These are phyloP conservation scores for Phaeosphaeriaceae sp. DNA, from an alignment of 2,329 filamentous ascomycete species.

Conservation along the genomic window DNA sequence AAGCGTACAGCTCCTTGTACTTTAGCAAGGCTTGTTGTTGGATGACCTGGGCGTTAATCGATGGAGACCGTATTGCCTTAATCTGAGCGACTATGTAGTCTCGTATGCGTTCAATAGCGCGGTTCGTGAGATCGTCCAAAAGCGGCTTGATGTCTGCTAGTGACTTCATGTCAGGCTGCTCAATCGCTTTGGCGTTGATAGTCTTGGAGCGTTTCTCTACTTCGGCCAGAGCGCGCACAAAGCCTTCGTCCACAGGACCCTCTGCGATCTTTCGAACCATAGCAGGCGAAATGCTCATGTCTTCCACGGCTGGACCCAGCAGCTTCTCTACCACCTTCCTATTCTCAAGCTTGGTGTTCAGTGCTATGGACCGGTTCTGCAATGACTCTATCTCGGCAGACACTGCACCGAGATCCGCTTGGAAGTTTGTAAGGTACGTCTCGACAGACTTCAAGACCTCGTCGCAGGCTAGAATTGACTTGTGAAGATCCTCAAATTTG, in stretches of 20 bases:
- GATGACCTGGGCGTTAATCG: conserved; percentile 96
- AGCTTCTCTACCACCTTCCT: conserved; percentile 87
- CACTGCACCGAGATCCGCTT: conserved; percentile 88
- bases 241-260: conserved; percentile 86
- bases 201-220: conserved; percentile 78
- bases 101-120: conserved; percentile 91
- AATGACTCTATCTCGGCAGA: conserved; percentile 95
- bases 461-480: conserved; percentile 87
- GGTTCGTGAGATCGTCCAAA: conserved; percentile 81
- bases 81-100: conserved; percentile 95
- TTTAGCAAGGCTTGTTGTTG: conserved; percentile 90
- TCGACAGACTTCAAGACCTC: conserved; percentile 93
- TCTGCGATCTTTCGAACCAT: conserved; percentile 86
- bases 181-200: conserved; percentile 71
- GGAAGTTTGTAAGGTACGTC: conserved; percentile 88
- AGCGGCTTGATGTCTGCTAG: conserved; percentile 84
- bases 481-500: conserved; percentile 89
- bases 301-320: conserved; percentile 87
- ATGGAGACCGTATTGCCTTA: conserved; percentile 89
- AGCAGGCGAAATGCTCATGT: conserved; percentile 84
- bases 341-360: conserved; percentile 88
- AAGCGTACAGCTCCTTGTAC: conserved; percentile 87
- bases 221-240: conserved; percentile 83
- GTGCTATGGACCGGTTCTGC: conserved; percentile 80
- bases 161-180: conserved; percentile 70